phyloP scores from a whole-genome alignment of 108 stramenopile genomes.

The Skeletonema potamos region DNA sequence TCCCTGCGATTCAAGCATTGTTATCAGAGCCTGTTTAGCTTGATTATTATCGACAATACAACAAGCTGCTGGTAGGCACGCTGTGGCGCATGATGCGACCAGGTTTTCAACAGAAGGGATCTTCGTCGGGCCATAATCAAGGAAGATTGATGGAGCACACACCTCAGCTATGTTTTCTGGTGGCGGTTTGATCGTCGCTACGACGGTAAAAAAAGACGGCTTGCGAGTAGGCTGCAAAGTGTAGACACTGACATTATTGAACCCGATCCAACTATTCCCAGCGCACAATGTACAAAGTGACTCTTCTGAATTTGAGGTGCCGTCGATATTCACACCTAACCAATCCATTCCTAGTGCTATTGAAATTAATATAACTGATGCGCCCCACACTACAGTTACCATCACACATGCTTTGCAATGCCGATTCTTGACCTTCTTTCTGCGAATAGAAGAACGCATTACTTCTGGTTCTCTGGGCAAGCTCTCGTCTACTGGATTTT shows the following conservation, averaged over 20 bases:
- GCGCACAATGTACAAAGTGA: slow-evolving; percentile 12
- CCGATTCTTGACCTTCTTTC: slow-evolving; percentile 11
- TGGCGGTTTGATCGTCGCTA: slow-evolving; percentile 12
- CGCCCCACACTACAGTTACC: slow-evolving; percentile 9
- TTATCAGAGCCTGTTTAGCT: slow-evolving; percentile 3
- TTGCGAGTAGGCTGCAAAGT: slow-evolving; percentile 16
- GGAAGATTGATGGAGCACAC: slow-evolving; percentile 21
- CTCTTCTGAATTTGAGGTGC: neutral
- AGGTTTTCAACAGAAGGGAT: neutral
- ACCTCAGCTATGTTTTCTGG: slow-evolving; percentile 22
- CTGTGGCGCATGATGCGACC: slow-evolving; percentile 9
- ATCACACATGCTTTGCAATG: slow-evolving; percentile 24
- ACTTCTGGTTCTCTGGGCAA: neutral
- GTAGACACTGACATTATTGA: neutral
- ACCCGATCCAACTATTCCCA: neutral
- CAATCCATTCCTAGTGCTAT: slow-evolving; percentile 18
- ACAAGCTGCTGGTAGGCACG: slow-evolving; percentile 26
- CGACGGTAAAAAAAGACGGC: slow-evolving; percentile 11
- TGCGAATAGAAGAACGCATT: neutral
- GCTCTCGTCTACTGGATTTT: neutral
- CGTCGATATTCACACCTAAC: neutral
- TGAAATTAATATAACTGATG: slow-evolving; percentile 6
- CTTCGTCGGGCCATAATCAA: slow-evolving; percentile 1
- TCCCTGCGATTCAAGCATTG: slow-evolving; percentile 14
- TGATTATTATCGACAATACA: slow-evolving; percentile 14